Conservation (phyloP, 2,329 filamentous ascomycete species). For the Bipolaris cookei region DNA sequence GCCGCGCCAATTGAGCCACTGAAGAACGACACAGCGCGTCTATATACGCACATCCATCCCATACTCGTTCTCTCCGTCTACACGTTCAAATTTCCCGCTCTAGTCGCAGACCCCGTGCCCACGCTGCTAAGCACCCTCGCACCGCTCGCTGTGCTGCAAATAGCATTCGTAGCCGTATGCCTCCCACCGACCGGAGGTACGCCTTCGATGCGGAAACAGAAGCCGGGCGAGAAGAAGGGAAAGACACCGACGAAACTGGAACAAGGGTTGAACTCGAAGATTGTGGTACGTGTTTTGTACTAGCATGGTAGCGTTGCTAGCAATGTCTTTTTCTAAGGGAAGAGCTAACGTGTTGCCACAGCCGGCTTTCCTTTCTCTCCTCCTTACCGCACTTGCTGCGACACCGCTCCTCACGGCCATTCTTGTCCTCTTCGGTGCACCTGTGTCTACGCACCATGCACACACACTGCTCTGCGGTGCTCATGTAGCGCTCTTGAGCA, state of each 20-base stretch:
- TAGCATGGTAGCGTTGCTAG: background rate
- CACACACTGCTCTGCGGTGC: constrained; percentile 82
- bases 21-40: constrained; percentile 55
- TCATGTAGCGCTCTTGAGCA: constrained; percentile 79
- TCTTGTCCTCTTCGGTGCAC: constrained; percentile 89
- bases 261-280: constrained; percentile 35
- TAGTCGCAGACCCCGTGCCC: constrained; percentile 73
- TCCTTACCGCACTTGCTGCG: constrained; percentile 62
- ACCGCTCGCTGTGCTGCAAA: constrained; percentile 69
- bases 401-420: constrained; percentile 64
- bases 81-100: constrained; percentile 65
- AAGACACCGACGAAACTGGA: constrained; percentile 32
- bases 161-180: constrained; percentile 63
- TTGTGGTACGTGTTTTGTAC: constrained; percentile 50
- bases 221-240: constrained; percentile 51
- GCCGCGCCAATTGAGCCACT: constrained; percentile 56
- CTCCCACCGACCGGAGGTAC: constrained; percentile 60
- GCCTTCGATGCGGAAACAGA: constrained; percentile 59
- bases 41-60: constrained; percentile 72
- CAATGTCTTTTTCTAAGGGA: background rate
- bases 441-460: constrained; percentile 77
- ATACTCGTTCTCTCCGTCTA: constrained; percentile 69
- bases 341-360: constrained; percentile 46
- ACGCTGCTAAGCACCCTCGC: constrained; percentile 68
- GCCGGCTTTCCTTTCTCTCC: constrained; percentile 73